Percentiles rank a stretch among this genome's conserved stretches.
Conservation (phyloP, 2,329 filamentous ascomycete genomes). For the Calonectria crousiana region DNA sequence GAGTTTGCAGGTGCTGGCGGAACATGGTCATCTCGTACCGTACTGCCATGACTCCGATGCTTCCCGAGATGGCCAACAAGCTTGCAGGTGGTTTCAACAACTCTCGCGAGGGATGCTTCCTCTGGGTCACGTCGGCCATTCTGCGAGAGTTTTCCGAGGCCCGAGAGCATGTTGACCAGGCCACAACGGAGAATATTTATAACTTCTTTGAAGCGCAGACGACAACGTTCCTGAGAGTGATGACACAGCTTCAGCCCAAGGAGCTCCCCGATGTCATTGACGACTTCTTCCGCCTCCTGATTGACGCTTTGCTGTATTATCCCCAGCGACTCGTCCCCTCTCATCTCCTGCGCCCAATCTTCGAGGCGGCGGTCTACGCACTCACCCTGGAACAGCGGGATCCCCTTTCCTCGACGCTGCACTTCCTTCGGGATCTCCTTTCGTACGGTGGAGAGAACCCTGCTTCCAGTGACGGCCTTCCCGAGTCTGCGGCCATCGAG, state of each 20-base stretch:
- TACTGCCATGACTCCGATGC: conserved; percentile 85
- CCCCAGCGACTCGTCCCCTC: conserved; percentile 86
- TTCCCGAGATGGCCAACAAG: conserved; percentile 89
- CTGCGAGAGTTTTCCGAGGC: conserved; percentile 95
- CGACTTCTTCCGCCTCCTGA: conserved; percentile 94
- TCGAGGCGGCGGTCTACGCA: conserved; percentile 88
- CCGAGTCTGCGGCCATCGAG: conserved; percentile 72
- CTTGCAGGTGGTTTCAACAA: conserved; percentile 86
- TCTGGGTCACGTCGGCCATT: conserved; percentile 98
- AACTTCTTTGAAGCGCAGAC: conserved; percentile 95
- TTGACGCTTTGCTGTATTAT: conserved; percentile 94
- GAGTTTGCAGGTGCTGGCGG: conserved; percentile 94
- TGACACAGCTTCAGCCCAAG: conserved; percentile 82
- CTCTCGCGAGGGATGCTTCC: conserved; percentile 93
- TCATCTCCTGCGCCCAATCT: conserved; percentile 81
- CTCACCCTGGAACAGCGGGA: conserved; percentile 92
- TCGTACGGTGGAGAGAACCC: conserved; percentile 86
- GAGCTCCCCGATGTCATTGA: conserved; percentile 90
- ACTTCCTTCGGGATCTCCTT: conserved; percentile 92
- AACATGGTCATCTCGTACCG: conserved; percentile 97
- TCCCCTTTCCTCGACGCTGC: conserved; percentile 89
- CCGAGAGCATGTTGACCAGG: conserved; percentile 82
- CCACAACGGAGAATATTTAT: conserved; percentile 90
- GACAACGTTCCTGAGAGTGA: conserved; percentile 86
- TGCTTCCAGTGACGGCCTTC: conserved; percentile 70